Evolutionary conservation across 164 flowering plant genomes (phyloP), one percentile per base, ranked within the genome.

Genomic region (Nelumbo lutea): DNA sequence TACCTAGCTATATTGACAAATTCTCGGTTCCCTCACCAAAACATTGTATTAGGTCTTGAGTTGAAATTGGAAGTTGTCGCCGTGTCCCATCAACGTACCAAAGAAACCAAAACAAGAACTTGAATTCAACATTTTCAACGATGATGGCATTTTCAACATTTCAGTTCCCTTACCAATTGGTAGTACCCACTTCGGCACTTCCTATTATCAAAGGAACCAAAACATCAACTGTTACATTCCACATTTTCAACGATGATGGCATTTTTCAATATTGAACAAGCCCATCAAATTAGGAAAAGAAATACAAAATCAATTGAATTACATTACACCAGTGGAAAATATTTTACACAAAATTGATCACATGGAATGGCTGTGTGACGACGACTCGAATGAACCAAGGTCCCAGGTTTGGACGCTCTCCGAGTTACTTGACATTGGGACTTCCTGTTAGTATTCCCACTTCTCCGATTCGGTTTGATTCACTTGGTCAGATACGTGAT

Each of bases 291-390:
- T 8, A 50, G 53, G 9, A 13, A 15, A 3, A 3, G 9, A 14
- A 11, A 11, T 1, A 64, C 65, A 61, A 45, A 56, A 15, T 42
- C 75, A 75, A 72, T 61, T 65, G 75, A 77, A 79, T 82, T 81
- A 79, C 75, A 80, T 77, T 72, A 80, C 82, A 80, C n/a, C 27
- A 42, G 60, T 62, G 75, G 69, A 79, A 74, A 68, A 74, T 77
- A 80, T 70, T 71, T 78, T 80, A 80, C 83, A 83, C 71, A 75
- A 79, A 77, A 75, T 75, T 42, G 72, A 68, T 60, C 72, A 70
- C 43, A 55, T 52, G 11, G 14, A 11, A 9, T 63, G 62, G 70
- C 58, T 50, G 66, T 27, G 27, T 27, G 27, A 27, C 27, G 27
- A 27, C 27, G 48, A 4, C 7, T 46, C 68, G 61, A 58, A 62